Evolutionary conservation across 768 basidiomycete species (phyloP).

Genomic region (Lactarius quietus): DNA sequence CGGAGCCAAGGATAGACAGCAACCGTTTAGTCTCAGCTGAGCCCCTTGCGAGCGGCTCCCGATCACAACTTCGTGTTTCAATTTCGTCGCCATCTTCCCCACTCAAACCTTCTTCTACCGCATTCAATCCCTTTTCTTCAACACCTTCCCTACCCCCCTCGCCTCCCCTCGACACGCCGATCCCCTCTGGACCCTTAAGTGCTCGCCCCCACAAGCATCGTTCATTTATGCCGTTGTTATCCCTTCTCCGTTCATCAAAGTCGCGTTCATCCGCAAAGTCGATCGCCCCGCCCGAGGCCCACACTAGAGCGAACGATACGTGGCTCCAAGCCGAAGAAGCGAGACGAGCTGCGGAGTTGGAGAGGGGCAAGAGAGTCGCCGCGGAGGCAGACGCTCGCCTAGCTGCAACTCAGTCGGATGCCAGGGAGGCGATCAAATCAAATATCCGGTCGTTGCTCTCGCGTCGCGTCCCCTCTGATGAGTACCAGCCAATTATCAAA

Average conservation of each 20-base stretch:
- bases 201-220: neutral
- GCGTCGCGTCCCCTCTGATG: constrained; percentile 30
- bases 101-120: neutral
- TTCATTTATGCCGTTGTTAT: neutral
- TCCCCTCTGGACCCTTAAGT: neutral
- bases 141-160: neutral
- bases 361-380: neutral
- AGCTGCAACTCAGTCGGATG: neutral
- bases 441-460: constrained; percentile 36
- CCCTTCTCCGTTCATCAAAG: neutral
- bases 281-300: neutral
- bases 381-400: neutral
- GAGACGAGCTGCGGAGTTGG: neutral
- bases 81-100: neutral
- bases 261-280: neutral
- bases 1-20: neutral
- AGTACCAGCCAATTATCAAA: constrained; percentile 44
- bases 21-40: neutral
- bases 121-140: neutral
- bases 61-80: neutral
- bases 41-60: neutral
- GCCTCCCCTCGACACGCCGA: neutral
- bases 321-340: neutral
- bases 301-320: neutral
- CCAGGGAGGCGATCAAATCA: constrained; percentile 2